Conservation (phyloP, 352 stramenopile species). For the Globisporangium sylvaticum region DNA sequence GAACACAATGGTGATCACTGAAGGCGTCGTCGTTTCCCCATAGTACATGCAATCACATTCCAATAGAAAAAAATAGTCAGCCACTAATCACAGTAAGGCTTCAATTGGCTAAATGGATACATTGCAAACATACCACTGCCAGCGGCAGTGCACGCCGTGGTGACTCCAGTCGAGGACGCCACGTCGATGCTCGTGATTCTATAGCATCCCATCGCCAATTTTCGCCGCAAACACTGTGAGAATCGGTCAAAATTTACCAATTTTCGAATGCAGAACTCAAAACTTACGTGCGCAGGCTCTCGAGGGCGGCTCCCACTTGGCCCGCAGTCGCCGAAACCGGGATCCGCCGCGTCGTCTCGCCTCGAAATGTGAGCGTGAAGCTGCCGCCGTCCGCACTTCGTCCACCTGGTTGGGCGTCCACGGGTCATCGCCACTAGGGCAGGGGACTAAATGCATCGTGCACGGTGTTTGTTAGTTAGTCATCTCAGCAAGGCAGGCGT, state of each 20-base stretch:
- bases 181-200: conserved; percentile 56
- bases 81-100: too few species aligned
- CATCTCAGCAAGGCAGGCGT: too few species aligned
- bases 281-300: conserved; percentile 56
- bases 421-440: conserved; percentile 84
- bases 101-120: too few species aligned
- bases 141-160: conserved; percentile 32
- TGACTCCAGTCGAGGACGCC: conserved; percentile 27
- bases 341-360: conserved; percentile 49
- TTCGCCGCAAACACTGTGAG: background rate
- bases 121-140: too few species aligned
- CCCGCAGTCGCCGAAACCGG: conserved; percentile 21
- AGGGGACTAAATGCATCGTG: conserved; percentile 38
- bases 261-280: too few species aligned
- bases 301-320: conserved; percentile 35
- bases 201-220: background rate
- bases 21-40: background rate
- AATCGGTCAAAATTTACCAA: too few species aligned
- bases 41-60: background rate
- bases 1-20: conserved; percentile 52
- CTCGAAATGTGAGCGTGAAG: conserved; percentile 78
- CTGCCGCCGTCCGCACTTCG: conserved; percentile 73
- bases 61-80: too few species aligned
- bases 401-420: conserved; percentile 69
- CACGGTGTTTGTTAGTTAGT: background rate